Conservation (phyloP, 2,329 filamentous ascomycete species). For the Venturiaceae sp. region DNA sequence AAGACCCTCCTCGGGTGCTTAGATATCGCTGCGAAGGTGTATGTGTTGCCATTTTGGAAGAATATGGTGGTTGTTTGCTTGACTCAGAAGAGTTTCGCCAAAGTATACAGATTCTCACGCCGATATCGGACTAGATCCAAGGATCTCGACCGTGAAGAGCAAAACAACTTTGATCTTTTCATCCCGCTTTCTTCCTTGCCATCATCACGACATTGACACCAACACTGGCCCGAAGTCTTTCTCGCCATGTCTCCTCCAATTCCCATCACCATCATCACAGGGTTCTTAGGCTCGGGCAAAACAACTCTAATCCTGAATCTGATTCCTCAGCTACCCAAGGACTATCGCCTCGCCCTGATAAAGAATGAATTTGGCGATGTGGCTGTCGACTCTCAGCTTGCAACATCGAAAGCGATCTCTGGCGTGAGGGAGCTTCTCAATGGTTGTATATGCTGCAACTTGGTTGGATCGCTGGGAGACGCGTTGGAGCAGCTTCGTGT, state of each 20-base stretch:
- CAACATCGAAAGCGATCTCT: constrained; percentile 69
- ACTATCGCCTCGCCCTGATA: constrained; percentile 85
- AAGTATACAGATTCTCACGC: neutral
- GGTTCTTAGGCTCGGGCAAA: constrained; percentile 81
- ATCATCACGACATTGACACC: too few species aligned
- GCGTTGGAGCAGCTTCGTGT: constrained; percentile 66
- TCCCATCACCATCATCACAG: constrained; percentile 89
- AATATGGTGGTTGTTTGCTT: neutral
- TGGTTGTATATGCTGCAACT: constrained; percentile 97
- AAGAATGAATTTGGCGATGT: constrained; percentile 98
- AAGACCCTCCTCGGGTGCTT: constrained; percentile 53
- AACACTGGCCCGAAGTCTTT: too few species aligned
- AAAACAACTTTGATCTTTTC: too few species aligned
- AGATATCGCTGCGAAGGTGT: constrained; percentile 51
- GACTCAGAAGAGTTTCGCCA: neutral
- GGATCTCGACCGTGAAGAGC: too few species aligned
- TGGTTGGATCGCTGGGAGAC: constrained; percentile 79
- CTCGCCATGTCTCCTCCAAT: constrained; percentile 20
- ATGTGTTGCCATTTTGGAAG: constrained; percentile 29
- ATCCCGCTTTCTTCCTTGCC: too few species aligned
- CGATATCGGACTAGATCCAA: too few species aligned
- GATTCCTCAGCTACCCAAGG: constrained; percentile 75
- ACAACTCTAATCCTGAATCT: constrained; percentile 92
- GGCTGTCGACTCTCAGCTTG: constrained; percentile 86
- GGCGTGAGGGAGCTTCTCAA: constrained; percentile 90